phyloP scores from a whole-genome alignment of 1,284 basidiomycete genomes.

The Coniferiporia sulphurascens region DNA sequence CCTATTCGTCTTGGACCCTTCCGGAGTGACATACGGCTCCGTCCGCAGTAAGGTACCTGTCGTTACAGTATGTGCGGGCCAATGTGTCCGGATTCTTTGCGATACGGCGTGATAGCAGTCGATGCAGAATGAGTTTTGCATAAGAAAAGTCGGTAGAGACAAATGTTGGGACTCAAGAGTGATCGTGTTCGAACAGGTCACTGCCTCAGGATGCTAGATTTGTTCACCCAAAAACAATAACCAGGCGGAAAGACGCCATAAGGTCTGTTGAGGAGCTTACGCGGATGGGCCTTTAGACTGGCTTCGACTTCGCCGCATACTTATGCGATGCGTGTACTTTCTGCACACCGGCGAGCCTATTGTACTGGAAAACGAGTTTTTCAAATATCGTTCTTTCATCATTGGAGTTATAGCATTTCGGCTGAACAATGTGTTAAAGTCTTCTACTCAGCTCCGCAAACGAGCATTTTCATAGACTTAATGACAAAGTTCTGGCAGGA shows the following conservation, averaged over 20 bases:
- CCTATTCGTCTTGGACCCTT: constrained; percentile 65
- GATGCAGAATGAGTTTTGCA: constrained; percentile 53
- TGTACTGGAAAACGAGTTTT: constrained; percentile 61
- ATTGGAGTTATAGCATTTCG: constrained; percentile 31
- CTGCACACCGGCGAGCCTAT: constrained; percentile 59
- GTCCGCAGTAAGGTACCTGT: constrained; percentile 72
- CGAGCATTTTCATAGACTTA: constrained; percentile 61
- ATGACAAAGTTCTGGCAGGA: constrained; percentile 83
- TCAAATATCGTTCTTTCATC: constrained; percentile 72
- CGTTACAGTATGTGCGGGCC: constrained; percentile 75
- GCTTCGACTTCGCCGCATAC: constrained; percentile 75
- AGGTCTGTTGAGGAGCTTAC: constrained; percentile 28
- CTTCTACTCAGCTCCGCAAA: constrained; percentile 48
- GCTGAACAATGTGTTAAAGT: constrained; percentile 46
- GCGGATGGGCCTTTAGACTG: constrained; percentile 63
- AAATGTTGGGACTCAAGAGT: constrained; percentile 64
- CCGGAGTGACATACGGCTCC: constrained; percentile 45
- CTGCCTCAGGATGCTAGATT: neutral
- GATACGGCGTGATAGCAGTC: constrained; percentile 57
- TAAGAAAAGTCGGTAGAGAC: constrained; percentile 66
- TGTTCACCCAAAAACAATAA: constrained; percentile 21
- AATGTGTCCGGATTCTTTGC: constrained; percentile 60
- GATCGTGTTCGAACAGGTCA: constrained; percentile 58
- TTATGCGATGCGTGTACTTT: constrained; percentile 81
- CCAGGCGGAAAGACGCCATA: constrained; percentile 8